These are phyloP conservation scores for Dipteronia dyeriana DNA, from an alignment of 345 rosid species.

Conservation along the genomic window DNA sequence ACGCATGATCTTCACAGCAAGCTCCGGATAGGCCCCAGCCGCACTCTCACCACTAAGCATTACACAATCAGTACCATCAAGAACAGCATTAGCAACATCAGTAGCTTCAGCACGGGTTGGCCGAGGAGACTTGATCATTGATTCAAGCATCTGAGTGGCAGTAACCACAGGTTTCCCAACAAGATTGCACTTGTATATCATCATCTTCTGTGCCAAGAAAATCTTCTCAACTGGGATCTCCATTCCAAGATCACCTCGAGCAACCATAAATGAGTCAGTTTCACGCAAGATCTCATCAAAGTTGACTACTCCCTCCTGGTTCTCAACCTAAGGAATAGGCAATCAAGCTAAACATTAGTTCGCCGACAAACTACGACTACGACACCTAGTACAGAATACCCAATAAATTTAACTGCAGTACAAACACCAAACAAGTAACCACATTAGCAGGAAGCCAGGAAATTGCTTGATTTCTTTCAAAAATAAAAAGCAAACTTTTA, in stretches of 20 bases:
- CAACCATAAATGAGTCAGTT: slow-evolving; percentile 95
- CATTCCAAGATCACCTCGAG: slow-evolving; percentile 95
- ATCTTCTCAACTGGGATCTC: slow-evolving; percentile 96
- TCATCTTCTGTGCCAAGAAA: slow-evolving; percentile 90
- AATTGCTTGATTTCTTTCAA: neutral
- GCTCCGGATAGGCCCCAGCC: slow-evolving; percentile 82
- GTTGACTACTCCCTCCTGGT: slow-evolving; percentile 93
- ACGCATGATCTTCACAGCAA: slow-evolving; percentile 88
- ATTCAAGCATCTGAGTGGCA: slow-evolving; percentile 93
- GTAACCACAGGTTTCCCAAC: slow-evolving; percentile 92
- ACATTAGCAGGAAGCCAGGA: slow-evolving; percentile 1
- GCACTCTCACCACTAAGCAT: slow-evolving; percentile 97
- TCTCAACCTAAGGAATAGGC: slow-evolving; percentile 60
- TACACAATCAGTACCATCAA: slow-evolving; percentile 88
- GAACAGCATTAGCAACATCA: slow-evolving; percentile 92
- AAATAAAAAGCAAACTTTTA: neutral
- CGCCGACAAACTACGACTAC: neutral
- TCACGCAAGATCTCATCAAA: slow-evolving; percentile 91
- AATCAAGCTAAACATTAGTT: slow-evolving; percentile 2
- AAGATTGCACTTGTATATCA: slow-evolving; percentile 93
- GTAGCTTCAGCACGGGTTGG: slow-evolving; percentile 96
- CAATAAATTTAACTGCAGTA: neutral
- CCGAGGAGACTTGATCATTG: slow-evolving; percentile 91
- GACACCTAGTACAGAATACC: neutral
- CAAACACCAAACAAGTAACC: neutral